Evolutionary conservation across 495 filamentous ascomycete species (phyloP), one percentile per base, ranked within the genome.

Genomic region (Penicillium goetzii): DNA sequence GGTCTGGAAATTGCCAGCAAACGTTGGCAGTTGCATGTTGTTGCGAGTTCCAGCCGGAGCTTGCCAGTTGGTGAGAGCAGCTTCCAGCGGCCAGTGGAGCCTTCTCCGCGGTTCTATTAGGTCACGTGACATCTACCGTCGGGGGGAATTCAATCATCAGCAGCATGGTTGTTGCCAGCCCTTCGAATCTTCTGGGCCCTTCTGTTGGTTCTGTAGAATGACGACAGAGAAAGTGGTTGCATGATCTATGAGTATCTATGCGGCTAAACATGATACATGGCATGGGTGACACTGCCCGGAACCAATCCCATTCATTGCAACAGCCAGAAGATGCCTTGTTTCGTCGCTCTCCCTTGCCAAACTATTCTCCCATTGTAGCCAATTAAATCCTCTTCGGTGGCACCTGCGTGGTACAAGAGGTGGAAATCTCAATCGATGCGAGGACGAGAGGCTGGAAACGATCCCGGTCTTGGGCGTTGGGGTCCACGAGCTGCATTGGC

Each of bases 81-180:
- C 30, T 54, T 62, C 65, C 40, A 12, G 67, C 21, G 8, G 33
- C 28, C 4, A 32, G 63, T 67, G 59, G 74, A 71, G 43, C 49
- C 40, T 76, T 76, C 75, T 69, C 66, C 74, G 63, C 54, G 59
- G 19, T 73, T 72, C 73, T 26, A 70, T 40, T 2, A 19, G 10
- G 51, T 68, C 68, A 75, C 70, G 71, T 74, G 71, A 41, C n/a
- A 17, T 52, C 2, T 0, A n/a, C 3, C 19, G 5, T 43, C 2
- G 17, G 51, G 15, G 26, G 21, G 34, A 28, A 15, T 26, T 5
- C 28, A 26, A 23, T 6, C 30, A 25, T 10, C 38, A 47, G 12
- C 15, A 14, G 19, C 14, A 50, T n/a, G 2, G 10, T 49, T 25
- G 11, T 36, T 8, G 32, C 19, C 25, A 26, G 47, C 12, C 14